Percentiles rank a stretch among this genome's conserved stretches.
Evolutionary conservation across 169 alveolate genomes (phyloP).

Genomic region (Plasmodium ovale): DNA sequence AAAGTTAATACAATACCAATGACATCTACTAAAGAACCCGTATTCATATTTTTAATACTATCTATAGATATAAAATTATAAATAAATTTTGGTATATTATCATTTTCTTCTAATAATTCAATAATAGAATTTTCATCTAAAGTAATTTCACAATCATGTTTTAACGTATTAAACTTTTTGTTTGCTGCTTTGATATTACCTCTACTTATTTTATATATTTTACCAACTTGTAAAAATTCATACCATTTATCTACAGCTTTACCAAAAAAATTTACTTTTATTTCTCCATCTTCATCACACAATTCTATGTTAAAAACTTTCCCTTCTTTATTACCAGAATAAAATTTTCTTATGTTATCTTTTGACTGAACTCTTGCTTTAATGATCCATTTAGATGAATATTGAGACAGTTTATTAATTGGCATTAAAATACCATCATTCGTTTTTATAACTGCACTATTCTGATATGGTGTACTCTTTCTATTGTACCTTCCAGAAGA

Average conservation of each 20-base stretch:
- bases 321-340: conserved; percentile 65
- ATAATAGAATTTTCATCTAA: conserved; percentile 83
- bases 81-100: conserved; percentile 80
- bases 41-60: conserved; percentile 76
- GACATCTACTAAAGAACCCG: conserved; percentile 82
- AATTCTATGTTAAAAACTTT: conserved; percentile 54
- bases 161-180: conserved; percentile 81
- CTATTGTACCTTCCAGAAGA: conserved; percentile 36
- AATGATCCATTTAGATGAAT: conserved; percentile 72
- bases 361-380: conserved; percentile 73
- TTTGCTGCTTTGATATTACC: conserved; percentile 84
- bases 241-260: conserved; percentile 88
- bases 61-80: conserved; percentile 79
- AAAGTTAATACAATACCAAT: conserved; percentile 78
- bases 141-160: conserved; percentile 82
- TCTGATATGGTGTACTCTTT: conserved; percentile 24
- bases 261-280: conserved; percentile 84
- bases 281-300: conserved; percentile 79
- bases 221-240: conserved; percentile 82
- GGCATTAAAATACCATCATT: conserved; percentile 74
- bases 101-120: conserved; percentile 79
- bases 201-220: conserved; percentile 83
- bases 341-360: conserved; percentile 39
- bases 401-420: conserved; percentile 63
- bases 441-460: conserved; percentile 50